Conservation (phyloP, 768 basidiomycete genomes). For the Phylloporus arenicola region DNA sequence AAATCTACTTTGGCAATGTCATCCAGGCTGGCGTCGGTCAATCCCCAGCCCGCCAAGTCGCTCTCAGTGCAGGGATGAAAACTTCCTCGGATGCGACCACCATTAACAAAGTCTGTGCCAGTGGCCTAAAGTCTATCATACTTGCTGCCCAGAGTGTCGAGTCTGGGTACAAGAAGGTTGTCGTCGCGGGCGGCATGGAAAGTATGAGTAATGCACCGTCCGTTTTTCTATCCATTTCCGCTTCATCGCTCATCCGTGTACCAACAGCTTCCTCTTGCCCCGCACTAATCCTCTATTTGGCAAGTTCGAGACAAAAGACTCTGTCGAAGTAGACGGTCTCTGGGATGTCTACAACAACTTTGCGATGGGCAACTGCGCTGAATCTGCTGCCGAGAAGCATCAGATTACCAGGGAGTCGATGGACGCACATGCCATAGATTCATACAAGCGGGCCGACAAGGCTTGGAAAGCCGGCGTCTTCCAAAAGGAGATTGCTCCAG, state of each 20-base stretch:
- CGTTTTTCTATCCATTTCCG: conserved; percentile 32
- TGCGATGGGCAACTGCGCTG: conserved; percentile 97
- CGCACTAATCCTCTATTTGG: conserved; percentile 82
- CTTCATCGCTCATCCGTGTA: conserved; percentile 1
- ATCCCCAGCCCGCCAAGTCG: conserved; percentile 96
- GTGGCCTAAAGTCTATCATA: conserved; percentile 93
- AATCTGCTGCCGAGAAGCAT: conserved; percentile 76
- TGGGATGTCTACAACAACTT: conserved; percentile 98
- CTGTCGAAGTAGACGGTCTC: conserved; percentile 88
- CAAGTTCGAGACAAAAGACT: conserved; percentile 82
- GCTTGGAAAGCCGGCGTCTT: conserved; percentile 89
- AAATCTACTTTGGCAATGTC: conserved; percentile 96
- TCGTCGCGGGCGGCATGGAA: conserved; percentile 97
- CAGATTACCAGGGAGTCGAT: conserved; percentile 80
- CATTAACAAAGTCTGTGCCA: conserved; percentile 99
- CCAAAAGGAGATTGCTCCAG: conserved; percentile 81
- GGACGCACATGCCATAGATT: conserved; percentile 90
- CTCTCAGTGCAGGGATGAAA: conserved; percentile 81
- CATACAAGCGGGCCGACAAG: conserved; percentile 87
- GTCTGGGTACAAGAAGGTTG: conserved; percentile 77
- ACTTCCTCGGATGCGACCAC: conserved; percentile 92
- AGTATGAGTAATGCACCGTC: conserved; percentile 99
- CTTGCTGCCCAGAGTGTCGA: conserved; percentile 88
- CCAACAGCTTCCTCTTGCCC: conserved; percentile 67
- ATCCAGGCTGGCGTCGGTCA: conserved; percentile 97